phyloP scores from a whole-genome alignment of 768 basidiomycete genomes.

The Tylopilus plumbeoviolaceoides region DNA sequence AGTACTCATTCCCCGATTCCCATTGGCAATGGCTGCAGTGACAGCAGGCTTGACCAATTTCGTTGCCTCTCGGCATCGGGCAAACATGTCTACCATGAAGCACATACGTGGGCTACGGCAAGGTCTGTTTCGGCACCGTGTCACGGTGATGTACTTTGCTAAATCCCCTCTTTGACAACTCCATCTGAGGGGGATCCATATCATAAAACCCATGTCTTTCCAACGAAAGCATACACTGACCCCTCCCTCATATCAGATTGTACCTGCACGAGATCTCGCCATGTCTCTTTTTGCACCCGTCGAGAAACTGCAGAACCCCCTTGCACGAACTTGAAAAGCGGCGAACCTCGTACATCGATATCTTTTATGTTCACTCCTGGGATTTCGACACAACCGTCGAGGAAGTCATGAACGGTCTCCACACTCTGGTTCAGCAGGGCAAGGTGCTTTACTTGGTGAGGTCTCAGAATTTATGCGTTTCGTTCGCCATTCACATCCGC shows the following conservation, averaged over 20 bases:
- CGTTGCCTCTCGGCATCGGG: no score
- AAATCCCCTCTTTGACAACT: not conserved
- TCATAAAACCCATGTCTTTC: not conserved
- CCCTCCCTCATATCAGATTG: not conserved
- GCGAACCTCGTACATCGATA: conserved; percentile 52
- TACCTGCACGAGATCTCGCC: not conserved
- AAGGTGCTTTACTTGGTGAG: conserved; percentile 40
- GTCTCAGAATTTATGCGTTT: not conserved
- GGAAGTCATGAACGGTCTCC: conserved; percentile 43
- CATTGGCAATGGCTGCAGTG: not conserved
- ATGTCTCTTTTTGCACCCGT: conserved; percentile 7
- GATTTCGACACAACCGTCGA: conserved; percentile 40
- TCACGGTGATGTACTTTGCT: no score
- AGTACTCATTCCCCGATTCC: not conserved
- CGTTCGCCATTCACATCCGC: not conserved
- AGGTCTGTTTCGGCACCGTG: not conserved
- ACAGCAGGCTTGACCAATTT: no score
- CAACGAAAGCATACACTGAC: not conserved
- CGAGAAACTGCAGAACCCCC: conserved; percentile 17
- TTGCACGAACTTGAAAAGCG: conserved; percentile 39
- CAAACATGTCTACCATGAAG: not conserved
- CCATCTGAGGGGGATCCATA: no score
- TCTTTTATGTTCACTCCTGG: conserved; percentile 52
- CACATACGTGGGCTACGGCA: no score
- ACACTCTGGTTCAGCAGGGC: conserved; percentile 37